phyloP scores from a whole-genome alignment of 2,329 filamentous ascomycete genomes.

The Pestalotiopsis sp. region DNA sequence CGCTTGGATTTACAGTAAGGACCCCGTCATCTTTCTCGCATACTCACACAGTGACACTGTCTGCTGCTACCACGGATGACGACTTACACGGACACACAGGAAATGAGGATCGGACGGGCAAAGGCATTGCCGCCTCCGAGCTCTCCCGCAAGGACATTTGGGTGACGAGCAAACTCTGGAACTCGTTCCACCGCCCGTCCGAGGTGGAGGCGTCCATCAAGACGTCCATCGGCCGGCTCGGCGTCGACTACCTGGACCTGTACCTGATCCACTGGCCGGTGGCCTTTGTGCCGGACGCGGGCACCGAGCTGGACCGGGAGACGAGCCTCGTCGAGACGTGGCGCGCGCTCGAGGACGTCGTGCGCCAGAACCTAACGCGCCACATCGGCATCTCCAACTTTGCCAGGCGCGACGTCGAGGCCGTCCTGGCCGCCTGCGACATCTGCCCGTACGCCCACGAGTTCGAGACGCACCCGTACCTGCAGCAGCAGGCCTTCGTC shows the following conservation, averaged over 20 bases:
- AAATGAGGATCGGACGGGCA: conserved; percentile 49
- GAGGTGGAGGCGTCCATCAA: conserved; percentile 45
- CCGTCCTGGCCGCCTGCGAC: conserved; percentile 39
- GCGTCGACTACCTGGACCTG: conserved; percentile 50
- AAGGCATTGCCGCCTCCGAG: conserved; percentile 44
- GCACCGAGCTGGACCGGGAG: conserved; percentile 26
- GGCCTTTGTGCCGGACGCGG: conserved; percentile 32
- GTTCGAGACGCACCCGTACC: conserved; percentile 53
- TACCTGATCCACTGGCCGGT: conserved; percentile 49
- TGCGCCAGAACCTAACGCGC: conserved; percentile 50
- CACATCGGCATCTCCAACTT: conserved; percentile 67
- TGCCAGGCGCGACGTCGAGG: conserved; percentile 37
- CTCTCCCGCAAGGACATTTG: conserved; percentile 55
- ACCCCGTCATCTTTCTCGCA: neutral
- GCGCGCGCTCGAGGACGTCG: conserved; percentile 57
- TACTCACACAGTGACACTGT: too few relatives aligned
- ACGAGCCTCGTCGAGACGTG: conserved; percentile 47
- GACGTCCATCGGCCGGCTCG: conserved; percentile 46
- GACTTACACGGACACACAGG: conserved; percentile 18
- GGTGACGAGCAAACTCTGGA: conserved; percentile 43
- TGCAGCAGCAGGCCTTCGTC: conserved; percentile 49
- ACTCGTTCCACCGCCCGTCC: conserved; percentile 27
- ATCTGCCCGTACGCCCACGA: conserved; percentile 59
- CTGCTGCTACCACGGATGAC: neutral
- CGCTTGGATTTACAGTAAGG: conserved; percentile 28